These are phyloP conservation scores for Nakataea oryzae DNA, from an alignment of 2,329 filamentous ascomycete genomes.

Conservation along the genomic window DNA sequence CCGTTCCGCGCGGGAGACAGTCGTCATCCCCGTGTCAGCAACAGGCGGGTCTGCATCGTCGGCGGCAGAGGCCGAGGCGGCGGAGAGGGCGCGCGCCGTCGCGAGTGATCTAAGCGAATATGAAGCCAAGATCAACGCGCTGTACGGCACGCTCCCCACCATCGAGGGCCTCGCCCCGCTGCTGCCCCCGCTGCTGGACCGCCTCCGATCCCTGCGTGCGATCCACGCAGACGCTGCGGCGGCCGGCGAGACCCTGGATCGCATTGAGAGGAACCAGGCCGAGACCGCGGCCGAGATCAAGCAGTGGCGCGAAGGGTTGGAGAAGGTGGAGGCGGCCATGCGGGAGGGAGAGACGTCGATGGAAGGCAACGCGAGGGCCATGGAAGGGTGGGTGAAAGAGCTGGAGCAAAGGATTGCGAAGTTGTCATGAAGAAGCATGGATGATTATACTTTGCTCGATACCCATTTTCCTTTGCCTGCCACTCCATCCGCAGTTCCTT, in stretches of 20 bases:
- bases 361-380: conserved; percentile 69
- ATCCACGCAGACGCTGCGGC: conserved; percentile 82
- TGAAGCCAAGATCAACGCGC: conserved; percentile 80
- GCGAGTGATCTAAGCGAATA: conserved; percentile 43
- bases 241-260: conserved; percentile 66
- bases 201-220: conserved; percentile 70
- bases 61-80: conserved; percentile 17
- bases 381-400: conserved; percentile 82
- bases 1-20: conserved; percentile 42
- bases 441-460: not conserved
- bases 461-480: not conserved
- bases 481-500: no score
- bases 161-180: conserved; percentile 81
- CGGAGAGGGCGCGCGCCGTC: conserved; percentile 21
- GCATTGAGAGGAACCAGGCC: conserved; percentile 67
- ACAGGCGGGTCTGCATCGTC: conserved; percentile 17
- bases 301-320: conserved; percentile 74
- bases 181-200: conserved; percentile 74
- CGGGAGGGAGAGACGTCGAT: conserved; percentile 59
- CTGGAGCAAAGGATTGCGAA: conserved; percentile 67
- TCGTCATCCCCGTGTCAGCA: not conserved
- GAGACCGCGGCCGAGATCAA: conserved; percentile 78
- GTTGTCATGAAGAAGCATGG: conserved; percentile 25
- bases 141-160: conserved; percentile 80
- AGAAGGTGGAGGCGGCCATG: conserved; percentile 68